phyloP scores from a whole-genome alignment of 2,329 filamentous ascomycete genomes.

The Cladophialophora bantiana region DNA sequence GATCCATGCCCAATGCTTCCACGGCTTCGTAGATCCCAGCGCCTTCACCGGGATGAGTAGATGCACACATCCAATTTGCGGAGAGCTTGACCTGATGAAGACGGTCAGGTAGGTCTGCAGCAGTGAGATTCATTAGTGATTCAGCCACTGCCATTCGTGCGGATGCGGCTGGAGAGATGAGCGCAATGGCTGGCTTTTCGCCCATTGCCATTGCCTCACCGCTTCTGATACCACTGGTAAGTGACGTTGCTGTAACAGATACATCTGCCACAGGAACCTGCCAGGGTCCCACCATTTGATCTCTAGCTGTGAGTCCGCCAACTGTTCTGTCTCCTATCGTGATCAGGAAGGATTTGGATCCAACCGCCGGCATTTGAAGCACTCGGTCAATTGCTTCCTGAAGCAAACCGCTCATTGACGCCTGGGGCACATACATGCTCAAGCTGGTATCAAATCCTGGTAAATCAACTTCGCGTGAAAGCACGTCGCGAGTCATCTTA shows the following conservation, averaged over 20 bases:
- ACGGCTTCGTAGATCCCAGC: constrained; percentile 93
- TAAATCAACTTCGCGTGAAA: constrained; percentile 71
- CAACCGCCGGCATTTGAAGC: constrained; percentile 83
- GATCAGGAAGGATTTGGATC: constrained; percentile 97
- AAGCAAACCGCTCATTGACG: constrained; percentile 59
- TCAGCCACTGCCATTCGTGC: constrained; percentile 97
- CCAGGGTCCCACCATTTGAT: constrained; percentile 97
- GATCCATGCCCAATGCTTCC: constrained; percentile 87
- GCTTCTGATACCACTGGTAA: constrained; percentile 73
- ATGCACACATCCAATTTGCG: constrained; percentile 99
- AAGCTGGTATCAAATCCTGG: constrained; percentile 78
- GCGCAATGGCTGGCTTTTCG: constrained; percentile 84
- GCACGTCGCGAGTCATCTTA: constrained; percentile 78
- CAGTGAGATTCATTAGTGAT: constrained; percentile 89
- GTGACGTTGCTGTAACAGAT: constrained; percentile 85
- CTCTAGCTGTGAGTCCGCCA: constrained; percentile 83
- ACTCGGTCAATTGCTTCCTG: constrained; percentile 79
- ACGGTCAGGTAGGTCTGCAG: constrained; percentile 74
- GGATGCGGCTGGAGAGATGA: constrained; percentile 88
- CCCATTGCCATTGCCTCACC: constrained; percentile 99
- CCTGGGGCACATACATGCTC: constrained; percentile 68
- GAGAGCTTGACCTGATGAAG: constrained; percentile 84
- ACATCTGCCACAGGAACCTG: constrained; percentile 94
- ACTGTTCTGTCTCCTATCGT: constrained; percentile 94
- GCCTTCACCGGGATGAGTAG: constrained; percentile 88